Percentiles rank a stretch among this genome's conserved stretches.
Evolutionary conservation across 805 yeast genomes (phyloP).

Genomic region (Yarrowia bubula): DNA sequence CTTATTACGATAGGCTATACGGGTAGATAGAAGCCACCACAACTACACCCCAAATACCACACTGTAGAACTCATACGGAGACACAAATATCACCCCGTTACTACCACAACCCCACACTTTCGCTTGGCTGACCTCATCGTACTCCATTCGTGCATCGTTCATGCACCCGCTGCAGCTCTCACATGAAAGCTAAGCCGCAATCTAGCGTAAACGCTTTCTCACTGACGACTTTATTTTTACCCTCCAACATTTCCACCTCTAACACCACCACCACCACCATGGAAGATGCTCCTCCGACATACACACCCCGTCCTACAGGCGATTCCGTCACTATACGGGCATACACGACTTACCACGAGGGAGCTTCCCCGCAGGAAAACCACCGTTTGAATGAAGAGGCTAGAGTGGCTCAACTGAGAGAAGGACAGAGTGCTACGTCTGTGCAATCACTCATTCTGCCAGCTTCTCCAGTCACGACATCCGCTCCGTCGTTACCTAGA

Average conservation of each 20-base stretch:
- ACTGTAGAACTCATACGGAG: too few species aligned
- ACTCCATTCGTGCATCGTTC: neutral
- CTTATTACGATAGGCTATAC: too few species aligned
- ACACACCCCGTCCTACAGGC: slow-evolving; percentile 6
- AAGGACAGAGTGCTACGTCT: neutral
- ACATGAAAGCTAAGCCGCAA: slow-evolving; percentile 19
- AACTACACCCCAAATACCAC: neutral
- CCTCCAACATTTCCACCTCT: neutral
- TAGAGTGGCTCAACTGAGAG: neutral
- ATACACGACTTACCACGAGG: slow-evolving; percentile 12
- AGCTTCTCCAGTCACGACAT: neutral
- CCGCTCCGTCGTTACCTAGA: neutral
- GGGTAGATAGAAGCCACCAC: too few species aligned
- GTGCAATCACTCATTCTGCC: slow-evolving; percentile 11
- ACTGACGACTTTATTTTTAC: neutral
- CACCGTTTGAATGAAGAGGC: neutral
- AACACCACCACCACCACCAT: neutral
- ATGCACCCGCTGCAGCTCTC: neutral
- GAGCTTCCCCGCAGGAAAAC: slow-evolving; percentile 23
- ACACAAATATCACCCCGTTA: neutral
- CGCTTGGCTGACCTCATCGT: neutral
- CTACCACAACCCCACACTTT: too few species aligned
- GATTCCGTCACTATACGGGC: slow-evolving; percentile 18
- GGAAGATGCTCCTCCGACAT: slow-evolving; percentile 14
- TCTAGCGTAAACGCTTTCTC: neutral